phyloP scores from a whole-genome alignment of 495 filamentous ascomycete genomes.

The Penicillium antarcticum region DNA sequence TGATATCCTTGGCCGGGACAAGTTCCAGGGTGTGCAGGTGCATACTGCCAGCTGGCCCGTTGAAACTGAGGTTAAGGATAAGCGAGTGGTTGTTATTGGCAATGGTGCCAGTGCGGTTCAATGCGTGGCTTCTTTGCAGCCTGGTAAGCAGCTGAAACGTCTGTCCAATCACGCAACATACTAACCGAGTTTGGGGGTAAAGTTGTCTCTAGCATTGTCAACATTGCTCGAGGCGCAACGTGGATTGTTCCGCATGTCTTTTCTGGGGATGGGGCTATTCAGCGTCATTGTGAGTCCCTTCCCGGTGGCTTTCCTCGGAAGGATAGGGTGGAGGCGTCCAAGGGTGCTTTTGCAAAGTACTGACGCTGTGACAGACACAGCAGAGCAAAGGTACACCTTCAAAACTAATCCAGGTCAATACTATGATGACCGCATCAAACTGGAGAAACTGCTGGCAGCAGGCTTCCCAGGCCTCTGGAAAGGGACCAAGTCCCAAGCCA shows the following conservation, averaged over 20 bases:
- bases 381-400: background rate
- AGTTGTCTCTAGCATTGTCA: slow-evolving; percentile 5
- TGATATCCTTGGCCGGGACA: background rate
- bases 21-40: slow-evolving; percentile 1
- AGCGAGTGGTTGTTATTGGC: slow-evolving; percentile 16
- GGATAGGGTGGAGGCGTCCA: no score
- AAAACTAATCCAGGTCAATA: background rate
- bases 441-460: background rate
- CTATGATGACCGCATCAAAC: background rate
- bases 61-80: background rate
- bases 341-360: background rate
- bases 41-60: slow-evolving; percentile 19
- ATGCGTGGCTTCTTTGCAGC: slow-evolving; percentile 10
- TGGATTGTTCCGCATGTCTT: slow-evolving; percentile 12
- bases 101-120: slow-evolving; percentile 20
- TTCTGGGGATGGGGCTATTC: slow-evolving; percentile 2
- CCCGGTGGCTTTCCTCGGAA: no score
- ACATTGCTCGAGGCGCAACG: slow-evolving; percentile 6
- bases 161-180: background rate
- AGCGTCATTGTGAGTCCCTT: slow-evolving; percentile 1
- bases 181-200: background rate
- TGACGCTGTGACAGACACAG: background rate
- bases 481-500: slow-evolving; percentile 1
- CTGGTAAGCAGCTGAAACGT: background rate
- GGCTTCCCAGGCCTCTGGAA: slow-evolving; percentile 6